These are phyloP conservation scores for Rhynchosporium agropyri DNA, from an alignment of 2,329 filamentous ascomycete genomes.

Conservation along the genomic window DNA sequence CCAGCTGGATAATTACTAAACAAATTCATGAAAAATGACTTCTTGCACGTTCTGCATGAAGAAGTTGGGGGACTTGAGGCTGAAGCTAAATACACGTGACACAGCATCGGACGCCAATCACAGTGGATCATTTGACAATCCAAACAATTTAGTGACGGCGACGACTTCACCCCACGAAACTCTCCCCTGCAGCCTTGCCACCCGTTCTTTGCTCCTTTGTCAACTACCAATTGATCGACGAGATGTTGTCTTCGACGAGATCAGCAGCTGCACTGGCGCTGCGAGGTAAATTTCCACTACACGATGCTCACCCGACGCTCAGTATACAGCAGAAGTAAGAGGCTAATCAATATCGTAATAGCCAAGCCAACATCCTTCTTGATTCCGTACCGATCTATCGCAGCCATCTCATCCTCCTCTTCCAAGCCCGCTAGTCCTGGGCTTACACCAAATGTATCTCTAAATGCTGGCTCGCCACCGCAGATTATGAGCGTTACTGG, in stretches of 20 bases:
- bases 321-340: constrained; percentile 14
- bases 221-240: constrained; percentile 29
- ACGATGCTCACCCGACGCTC: not conserved
- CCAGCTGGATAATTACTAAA: too few species aligned
- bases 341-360: constrained; percentile 45
- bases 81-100: not conserved
- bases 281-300: constrained; percentile 44
- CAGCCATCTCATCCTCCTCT: constrained; percentile 66
- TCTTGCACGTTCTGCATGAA: too few species aligned
- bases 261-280: constrained; percentile 48
- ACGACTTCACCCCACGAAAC: constrained; percentile 23
- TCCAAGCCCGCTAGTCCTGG: constrained; percentile 62
- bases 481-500: constrained; percentile 51
- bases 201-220: constrained; percentile 34
- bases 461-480: constrained; percentile 54
- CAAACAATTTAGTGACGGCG: constrained; percentile 22
- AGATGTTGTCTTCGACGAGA: constrained; percentile 49
- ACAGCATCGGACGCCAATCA: constrained; percentile 18
- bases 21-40: too few species aligned
- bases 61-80: not conserved
- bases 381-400: constrained; percentile 64
- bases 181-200: constrained; percentile 20
- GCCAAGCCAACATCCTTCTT: constrained; percentile 67
- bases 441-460: constrained; percentile 55
- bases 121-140: constrained; percentile 15